Base-by-base conservation (phyloP, 345 rosid genomes). In the Eucalyptus polybractea region DNA sequence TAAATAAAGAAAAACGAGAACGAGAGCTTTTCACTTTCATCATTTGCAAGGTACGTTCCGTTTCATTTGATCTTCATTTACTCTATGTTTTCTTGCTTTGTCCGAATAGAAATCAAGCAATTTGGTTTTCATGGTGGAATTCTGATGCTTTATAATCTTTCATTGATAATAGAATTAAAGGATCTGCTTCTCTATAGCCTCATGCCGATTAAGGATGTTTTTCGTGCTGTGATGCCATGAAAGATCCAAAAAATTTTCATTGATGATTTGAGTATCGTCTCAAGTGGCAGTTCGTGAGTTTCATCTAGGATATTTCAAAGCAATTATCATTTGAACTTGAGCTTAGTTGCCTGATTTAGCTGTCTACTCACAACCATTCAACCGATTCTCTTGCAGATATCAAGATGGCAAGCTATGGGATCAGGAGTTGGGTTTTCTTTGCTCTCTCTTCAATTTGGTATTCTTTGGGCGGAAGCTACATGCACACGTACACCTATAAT, bases 401-500 rank as follows among this genome's bases (percentile, higher is more conserved):
- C 45, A 33, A 37, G 45, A 72, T 72, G 83, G 19, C 45, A 37
- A 21, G 27, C 45, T 10, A 14, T 19, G 83, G 27, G 11, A 72
- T 72, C 83, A 10, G 14, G 83, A 19, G 10, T 16, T 49, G 93
- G 92, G 86, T 95, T 89, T 89, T 95, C 86, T 91, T 93, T 72
- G 50, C 87, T 21, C 90, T 92, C 53, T 87, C 85, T 88, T 94
- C 96, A 91, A 60, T 92, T 93, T 98, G 97, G 83, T 96, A 95
- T 90, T 97, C 96, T 90, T 90, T 95, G 69, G 98, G 98, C 1
- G 97, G 99, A 89, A 96, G 99, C 92, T 96, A 96, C 89, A 95
- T 95, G 97, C 94, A 91, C 86, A 97, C 97, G 2, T 97, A 95
- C 91, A 89, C 92, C 13, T 87, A 91, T 6, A 95, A 95, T 14